phyloP scores from a whole-genome alignment of 163 green algal species.

The Chlorella variabilis region DNA sequence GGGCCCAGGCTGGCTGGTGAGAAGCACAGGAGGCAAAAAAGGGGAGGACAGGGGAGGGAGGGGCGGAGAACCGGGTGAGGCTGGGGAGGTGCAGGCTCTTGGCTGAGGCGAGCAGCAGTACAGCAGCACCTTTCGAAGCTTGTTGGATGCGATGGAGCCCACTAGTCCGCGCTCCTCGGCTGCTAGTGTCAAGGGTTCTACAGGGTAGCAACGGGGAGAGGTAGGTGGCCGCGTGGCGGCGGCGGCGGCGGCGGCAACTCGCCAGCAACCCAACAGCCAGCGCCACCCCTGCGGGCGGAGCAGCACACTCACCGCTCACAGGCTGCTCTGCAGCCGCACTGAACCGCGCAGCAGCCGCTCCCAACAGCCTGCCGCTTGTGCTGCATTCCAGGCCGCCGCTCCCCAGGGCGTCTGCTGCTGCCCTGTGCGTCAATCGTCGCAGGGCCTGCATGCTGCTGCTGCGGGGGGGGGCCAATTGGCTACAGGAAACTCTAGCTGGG shows the following conservation, averaged over 20 bases:
- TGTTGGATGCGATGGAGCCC: slow-evolving; percentile 7
- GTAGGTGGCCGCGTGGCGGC: not conserved
- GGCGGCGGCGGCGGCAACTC: not conserved
- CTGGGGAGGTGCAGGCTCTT: too few relatives aligned
- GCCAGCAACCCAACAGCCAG: slow-evolving; percentile 1
- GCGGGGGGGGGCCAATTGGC: too few relatives aligned
- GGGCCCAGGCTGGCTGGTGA: too few relatives aligned
- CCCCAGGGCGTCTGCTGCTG: not conserved
- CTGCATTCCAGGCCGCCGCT: slow-evolving; percentile 25
- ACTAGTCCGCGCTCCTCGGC: not conserved
- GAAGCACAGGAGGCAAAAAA: too few relatives aligned
- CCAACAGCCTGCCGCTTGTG: slow-evolving; percentile 11
- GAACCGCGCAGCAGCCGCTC: not conserved
- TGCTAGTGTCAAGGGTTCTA: slow-evolving; percentile 8
- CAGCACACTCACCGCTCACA: not conserved
- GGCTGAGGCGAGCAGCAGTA: too few relatives aligned
- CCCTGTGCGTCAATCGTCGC: not conserved
- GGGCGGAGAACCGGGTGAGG: too few relatives aligned
- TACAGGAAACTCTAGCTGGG: too few relatives aligned
- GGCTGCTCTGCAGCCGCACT: slow-evolving; percentile 19
- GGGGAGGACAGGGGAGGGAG: too few relatives aligned
- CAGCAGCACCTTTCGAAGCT: slow-evolving; percentile 20
- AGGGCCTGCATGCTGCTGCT: slow-evolving; percentile 8
- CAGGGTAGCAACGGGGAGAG: not conserved
- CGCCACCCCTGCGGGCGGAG: too few relatives aligned